Evolutionary conservation across 495 filamentous ascomycete species (phyloP).

Genomic region (Tetracladium setigerum): DNA sequence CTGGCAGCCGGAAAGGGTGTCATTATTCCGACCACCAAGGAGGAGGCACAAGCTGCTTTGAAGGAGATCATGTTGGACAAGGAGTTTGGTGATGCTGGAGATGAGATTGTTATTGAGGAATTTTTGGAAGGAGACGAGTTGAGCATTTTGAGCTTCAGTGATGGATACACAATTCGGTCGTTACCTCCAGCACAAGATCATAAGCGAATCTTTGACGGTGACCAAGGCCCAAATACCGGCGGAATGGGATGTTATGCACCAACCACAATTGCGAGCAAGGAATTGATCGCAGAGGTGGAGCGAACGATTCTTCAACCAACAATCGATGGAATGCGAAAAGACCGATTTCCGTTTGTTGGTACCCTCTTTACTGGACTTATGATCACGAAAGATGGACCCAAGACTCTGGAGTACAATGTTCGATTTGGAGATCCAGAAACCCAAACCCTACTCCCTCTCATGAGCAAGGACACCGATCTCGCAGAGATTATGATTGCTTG

Average conservation of each 20-base stretch:
- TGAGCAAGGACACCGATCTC: slow-evolving; percentile 74
- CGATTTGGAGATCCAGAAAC: slow-evolving; percentile 95
- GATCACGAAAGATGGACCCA: slow-evolving; percentile 83
- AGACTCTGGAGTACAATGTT: slow-evolving; percentile 93
- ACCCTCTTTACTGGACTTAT: slow-evolving; percentile 93
- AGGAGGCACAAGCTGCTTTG: slow-evolving; percentile 75
- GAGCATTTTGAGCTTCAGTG: slow-evolving; percentile 83
- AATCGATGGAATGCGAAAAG: slow-evolving; percentile 77
- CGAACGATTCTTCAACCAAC: slow-evolving; percentile 81
- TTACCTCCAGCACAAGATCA: slow-evolving; percentile 95
- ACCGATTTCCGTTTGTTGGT: slow-evolving; percentile 73
- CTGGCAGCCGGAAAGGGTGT: slow-evolving; percentile 77
- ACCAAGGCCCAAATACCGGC: slow-evolving; percentile 89
- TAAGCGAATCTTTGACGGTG: slow-evolving; percentile 88
- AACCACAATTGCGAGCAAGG: slow-evolving; percentile 70
- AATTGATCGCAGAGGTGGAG: slow-evolving; percentile 70
- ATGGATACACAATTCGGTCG: slow-evolving; percentile 76
- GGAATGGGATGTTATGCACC: slow-evolving; percentile 98
- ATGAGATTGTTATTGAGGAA: slow-evolving; percentile 96
- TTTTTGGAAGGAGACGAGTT: slow-evolving; percentile 88
- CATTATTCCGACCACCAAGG: slow-evolving; percentile 63
- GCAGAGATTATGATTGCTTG: slow-evolving; percentile 88
- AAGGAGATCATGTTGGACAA: slow-evolving; percentile 85
- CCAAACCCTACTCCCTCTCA: slow-evolving; percentile 79
- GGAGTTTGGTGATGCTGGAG: slow-evolving; percentile 79